Percentiles rank a stretch among this genome's conserved stretches.
These are phyloP conservation scores for Phyllosticta citriasiana DNA, from an alignment of 2,329 filamentous ascomycete genomes.

Conservation along the genomic window DNA sequence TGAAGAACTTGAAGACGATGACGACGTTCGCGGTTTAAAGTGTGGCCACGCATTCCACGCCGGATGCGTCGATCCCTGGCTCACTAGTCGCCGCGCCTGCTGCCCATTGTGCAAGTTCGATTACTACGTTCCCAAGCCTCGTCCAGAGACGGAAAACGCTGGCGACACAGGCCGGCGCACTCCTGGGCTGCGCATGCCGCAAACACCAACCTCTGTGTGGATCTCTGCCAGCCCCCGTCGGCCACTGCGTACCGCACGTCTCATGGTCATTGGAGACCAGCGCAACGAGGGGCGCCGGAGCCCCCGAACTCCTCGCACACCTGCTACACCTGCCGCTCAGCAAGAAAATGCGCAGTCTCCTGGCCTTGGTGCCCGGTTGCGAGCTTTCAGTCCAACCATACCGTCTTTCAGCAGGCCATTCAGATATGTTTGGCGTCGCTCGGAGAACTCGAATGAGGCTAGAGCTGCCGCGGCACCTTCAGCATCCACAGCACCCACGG, in stretches of 20 bases:
- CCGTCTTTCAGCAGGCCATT: conserved; percentile 15
- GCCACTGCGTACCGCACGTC: conserved; percentile 24
- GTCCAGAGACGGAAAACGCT: conserved; percentile 45
- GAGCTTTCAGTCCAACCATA: neutral
- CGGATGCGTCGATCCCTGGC: conserved; percentile 89
- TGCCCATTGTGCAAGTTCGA: conserved; percentile 97
- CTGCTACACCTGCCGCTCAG: conserved; percentile 13
- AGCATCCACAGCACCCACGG: neutral
- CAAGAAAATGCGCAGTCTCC: conserved; percentile 7
- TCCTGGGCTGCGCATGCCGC: conserved; percentile 20
- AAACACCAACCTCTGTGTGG: conserved; percentile 24
- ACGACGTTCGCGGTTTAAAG: conserved; percentile 85
- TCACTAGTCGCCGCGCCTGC: conserved; percentile 87
- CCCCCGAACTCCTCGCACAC: neutral
- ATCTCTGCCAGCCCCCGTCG: conserved; percentile 19
- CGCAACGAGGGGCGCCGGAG: conserved; percentile 1
- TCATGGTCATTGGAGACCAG: conserved; percentile 17
- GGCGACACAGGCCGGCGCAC: conserved; percentile 20
- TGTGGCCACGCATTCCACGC: conserved; percentile 99
- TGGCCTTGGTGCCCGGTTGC: conserved; percentile 12
- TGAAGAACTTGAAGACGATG: conserved; percentile 86
- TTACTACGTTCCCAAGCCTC: conserved; percentile 90
- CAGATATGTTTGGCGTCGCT: conserved; percentile 17
- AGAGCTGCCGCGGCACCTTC: neutral
- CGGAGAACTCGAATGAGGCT: conserved; percentile 15